These are phyloP conservation scores for Penicillium canescens DNA, from an alignment of 495 filamentous ascomycete species.

Conservation along the genomic window DNA sequence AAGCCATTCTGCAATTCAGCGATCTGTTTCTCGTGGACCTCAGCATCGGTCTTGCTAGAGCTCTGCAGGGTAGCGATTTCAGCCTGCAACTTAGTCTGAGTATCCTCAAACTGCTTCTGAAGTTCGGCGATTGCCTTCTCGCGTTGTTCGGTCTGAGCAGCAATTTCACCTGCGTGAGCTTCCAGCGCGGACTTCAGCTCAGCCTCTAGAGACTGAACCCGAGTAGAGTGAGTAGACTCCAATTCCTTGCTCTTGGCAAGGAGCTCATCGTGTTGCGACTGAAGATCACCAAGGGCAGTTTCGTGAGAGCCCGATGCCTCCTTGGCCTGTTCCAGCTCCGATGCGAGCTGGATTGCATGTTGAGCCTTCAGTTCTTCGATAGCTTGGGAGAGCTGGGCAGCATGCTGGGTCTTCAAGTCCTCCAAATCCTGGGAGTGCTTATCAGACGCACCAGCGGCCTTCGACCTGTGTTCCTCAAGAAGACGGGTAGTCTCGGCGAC, in stretches of 20 bases:
- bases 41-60: conserved; percentile 26
- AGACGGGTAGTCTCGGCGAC: conserved; percentile 33
- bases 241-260: conserved; percentile 33
- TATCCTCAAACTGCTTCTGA: conserved; percentile 36
- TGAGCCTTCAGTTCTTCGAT: conserved; percentile 17
- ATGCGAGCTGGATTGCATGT: conserved; percentile 19
- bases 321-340: conserved; percentile 31
- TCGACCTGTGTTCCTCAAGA: conserved; percentile 33
- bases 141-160: conserved; percentile 32
- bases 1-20: conserved; percentile 36
- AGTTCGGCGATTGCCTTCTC: conserved; percentile 35
- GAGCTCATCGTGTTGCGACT: conserved; percentile 42
- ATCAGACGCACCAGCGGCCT: conserved; percentile 27
- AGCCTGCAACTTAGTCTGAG: conserved; percentile 26
- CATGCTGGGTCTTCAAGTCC: conserved; percentile 17
- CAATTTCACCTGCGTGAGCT: conserved; percentile 31
- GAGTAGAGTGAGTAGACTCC: conserved; percentile 34
- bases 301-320: conserved; percentile 34
- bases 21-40: conserved; percentile 25
- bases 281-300: conserved; percentile 35
- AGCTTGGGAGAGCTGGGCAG: not conserved
- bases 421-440: conserved; percentile 35
- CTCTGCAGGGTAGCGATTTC: conserved; percentile 27
- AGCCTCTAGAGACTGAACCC: conserved; percentile 34
- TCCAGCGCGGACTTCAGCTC: conserved; percentile 37